Evolutionary conservation across 306 rosid species (phyloP).

Genomic region (Acacia crassicarpa): DNA sequence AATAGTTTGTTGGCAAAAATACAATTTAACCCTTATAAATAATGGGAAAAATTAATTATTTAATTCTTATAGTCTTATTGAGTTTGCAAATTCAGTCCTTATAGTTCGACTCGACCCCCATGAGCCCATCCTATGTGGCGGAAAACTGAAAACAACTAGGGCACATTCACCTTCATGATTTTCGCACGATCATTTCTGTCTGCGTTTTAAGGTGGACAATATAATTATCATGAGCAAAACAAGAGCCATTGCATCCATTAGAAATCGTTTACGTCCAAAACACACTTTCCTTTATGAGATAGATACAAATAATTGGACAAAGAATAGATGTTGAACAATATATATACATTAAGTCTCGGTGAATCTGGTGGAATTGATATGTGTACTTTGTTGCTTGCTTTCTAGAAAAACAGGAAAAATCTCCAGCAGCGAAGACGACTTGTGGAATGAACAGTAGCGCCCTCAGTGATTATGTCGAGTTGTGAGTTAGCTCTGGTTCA

Average conservation of each 20-base stretch:
- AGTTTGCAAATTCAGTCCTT: too few relatives aligned
- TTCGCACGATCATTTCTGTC: neutral
- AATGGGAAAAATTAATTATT: too few relatives aligned
- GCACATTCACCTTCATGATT: neutral
- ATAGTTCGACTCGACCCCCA: too few relatives aligned
- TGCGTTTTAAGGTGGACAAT: neutral
- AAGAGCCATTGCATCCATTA: neutral
- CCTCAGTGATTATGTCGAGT: constrained; percentile 20
- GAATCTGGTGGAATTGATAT: constrained; percentile 24
- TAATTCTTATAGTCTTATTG: too few relatives aligned
- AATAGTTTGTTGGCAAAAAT: too few relatives aligned
- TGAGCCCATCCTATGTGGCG: too few relatives aligned
- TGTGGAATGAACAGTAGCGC: constrained; percentile 17
- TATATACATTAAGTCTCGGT: neutral
- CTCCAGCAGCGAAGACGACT: constrained; percentile 23
- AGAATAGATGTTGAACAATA: neutral
- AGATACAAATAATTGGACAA: constrained; percentile 17
- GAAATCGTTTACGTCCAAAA: constrained; percentile 28
- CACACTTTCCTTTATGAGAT: neutral
- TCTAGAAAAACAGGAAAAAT: constrained; percentile 33
- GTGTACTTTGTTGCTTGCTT: constrained; percentile 22
- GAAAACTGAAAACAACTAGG: neutral
- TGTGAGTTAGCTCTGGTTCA: constrained; percentile 14
- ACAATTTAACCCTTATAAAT: too few relatives aligned
- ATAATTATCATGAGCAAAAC: neutral